Percentiles rank a stretch among this genome's conserved stretches.
Evolutionary conservation across 2,329 filamentous ascomycete genomes (phyloP).

Genomic region (Sporothrix phasma): DNA sequence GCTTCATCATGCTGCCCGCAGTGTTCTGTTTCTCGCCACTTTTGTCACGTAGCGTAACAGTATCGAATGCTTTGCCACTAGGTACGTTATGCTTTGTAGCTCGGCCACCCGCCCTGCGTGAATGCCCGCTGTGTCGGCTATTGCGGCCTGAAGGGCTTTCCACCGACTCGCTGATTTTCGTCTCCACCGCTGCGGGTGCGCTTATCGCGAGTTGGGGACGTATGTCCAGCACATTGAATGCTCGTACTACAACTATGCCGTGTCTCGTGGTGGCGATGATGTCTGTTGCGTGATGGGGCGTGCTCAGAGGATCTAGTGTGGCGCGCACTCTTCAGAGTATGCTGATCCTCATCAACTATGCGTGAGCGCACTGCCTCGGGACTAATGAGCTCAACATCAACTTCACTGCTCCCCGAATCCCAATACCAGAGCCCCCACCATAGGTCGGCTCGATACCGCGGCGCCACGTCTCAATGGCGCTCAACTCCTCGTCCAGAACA

Average conservation of each 20-base stretch:
- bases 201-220: slow-evolving; percentile 28
- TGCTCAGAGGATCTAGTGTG: slow-evolving; percentile 23
- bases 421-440: slow-evolving; percentile 33
- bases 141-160: background rate
- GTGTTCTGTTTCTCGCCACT: slow-evolving; percentile 29
- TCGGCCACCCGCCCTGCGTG: slow-evolving; percentile 30
- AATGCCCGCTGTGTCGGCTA: slow-evolving; percentile 21
- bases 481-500: slow-evolving; percentile 48
- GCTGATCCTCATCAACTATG: slow-evolving; percentile 25
- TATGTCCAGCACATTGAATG: slow-evolving; percentile 21
- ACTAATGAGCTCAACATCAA: slow-evolving; percentile 47
- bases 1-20: slow-evolving; percentile 44
- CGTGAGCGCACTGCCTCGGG: slow-evolving; percentile 42
- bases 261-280: slow-evolving; percentile 19
- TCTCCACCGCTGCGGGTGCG: slow-evolving; percentile 18
- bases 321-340: slow-evolving; percentile 25
- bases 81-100: background rate
- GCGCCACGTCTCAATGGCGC: slow-evolving; percentile 49
- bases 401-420: slow-evolving; percentile 10
- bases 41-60: slow-evolving; percentile 19
- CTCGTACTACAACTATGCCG: slow-evolving; percentile 25
- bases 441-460: slow-evolving; percentile 40
- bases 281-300: slow-evolving; percentile 19
- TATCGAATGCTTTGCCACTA: slow-evolving; percentile 22
- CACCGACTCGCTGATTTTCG: slow-evolving; percentile 25